Base-by-base conservation (phyloP, 176 grass and related monocot species). In the Echinochloa phyllopogon region DNA sequence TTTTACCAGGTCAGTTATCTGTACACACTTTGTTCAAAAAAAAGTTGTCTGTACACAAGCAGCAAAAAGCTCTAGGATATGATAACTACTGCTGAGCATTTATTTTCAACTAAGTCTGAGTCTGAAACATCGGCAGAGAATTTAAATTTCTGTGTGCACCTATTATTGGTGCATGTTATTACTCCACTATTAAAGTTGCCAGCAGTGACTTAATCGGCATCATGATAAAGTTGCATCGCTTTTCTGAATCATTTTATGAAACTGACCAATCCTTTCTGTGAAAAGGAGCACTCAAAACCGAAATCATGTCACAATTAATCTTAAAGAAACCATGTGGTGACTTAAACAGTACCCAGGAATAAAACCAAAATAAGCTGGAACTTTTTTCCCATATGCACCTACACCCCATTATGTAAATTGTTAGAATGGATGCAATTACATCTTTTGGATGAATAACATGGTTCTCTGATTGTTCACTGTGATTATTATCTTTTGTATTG, bases 181-280 rank as follows among this genome's bases (percentile, higher is more conserved):
- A 5, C 58, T 48, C 27, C 53, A 62, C 42, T 8, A 6, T 75
- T 27, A 16, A 63, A 48, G 13, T 15, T 63, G 69, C 8, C 29
- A 83, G 38, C 40, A 7, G 15, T 40, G 12, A 25, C 21, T 38
- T 58, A 11, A 18, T 71, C n/a, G 38, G 14, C 27, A 70, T 36
- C 74, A 70, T 70, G 65, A 21, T 66, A 39, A 80, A 74, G 20
- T 63, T 83, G 29, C 48, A 53, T 84, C 14, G 16, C 29, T 15
- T 68, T 84, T 76, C 23, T 67, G 48, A 56, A 56, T n/a, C 36
- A 44, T 15, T 55, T 52, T 84, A 3, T 52, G 38, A 12, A 69
- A 42, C 39, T 43, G 18, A 69, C 3, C 18, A 42, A 20, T 3
- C 18, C 62, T 16, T 65, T 5, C 38, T 68, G 39, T 17, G 18